phyloP scores from a whole-genome alignment of 345 rosid species.

The Leavenworthia alabamica region DNA sequence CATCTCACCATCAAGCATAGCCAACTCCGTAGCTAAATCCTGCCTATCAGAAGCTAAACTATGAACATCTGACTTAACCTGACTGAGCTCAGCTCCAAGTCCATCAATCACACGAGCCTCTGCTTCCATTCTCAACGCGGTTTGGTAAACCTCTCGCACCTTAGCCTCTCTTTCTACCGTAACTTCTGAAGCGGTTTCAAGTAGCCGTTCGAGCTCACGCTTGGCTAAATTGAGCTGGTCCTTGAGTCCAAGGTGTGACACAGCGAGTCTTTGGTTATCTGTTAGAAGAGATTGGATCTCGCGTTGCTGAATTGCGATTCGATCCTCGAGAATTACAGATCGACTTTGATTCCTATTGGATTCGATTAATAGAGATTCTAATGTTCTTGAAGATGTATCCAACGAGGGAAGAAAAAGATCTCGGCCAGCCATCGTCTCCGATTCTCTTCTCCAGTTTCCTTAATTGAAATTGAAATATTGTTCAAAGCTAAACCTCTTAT shows the following conservation, averaged over 20 bases:
- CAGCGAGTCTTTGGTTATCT: slow-evolving; percentile 59
- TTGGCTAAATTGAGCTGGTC: slow-evolving; percentile 55
- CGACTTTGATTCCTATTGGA: slow-evolving; percentile 11
- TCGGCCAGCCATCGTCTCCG: slow-evolving; percentile 13
- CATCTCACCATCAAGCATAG: slow-evolving; percentile 37
- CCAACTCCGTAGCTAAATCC: slow-evolving; percentile 41
- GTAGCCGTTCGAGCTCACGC: slow-evolving; percentile 46
- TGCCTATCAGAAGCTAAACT: slow-evolving; percentile 35
- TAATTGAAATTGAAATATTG: background rate
- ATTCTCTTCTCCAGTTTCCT: slow-evolving; percentile 1
- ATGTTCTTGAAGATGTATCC: background rate
- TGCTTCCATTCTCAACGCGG: slow-evolving; percentile 57
- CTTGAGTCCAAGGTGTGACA: slow-evolving; percentile 58
- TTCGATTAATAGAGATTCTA: slow-evolving; percentile 15
- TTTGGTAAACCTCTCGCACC: slow-evolving; percentile 62
- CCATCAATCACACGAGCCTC: slow-evolving; percentile 50
- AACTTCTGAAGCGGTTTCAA: slow-evolving; percentile 39
- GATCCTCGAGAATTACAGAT: slow-evolving; percentile 56
- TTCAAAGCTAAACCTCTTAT: background rate
- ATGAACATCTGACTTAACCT: slow-evolving; percentile 45
- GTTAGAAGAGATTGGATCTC: slow-evolving; percentile 66
- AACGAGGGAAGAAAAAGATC: slow-evolving; percentile 15
- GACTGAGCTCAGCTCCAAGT: slow-evolving; percentile 48
- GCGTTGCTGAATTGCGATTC: slow-evolving; percentile 53
- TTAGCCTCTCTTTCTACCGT: slow-evolving; percentile 59